Evolutionary conservation across 257 asterid genomes (phyloP), one percentile per base, ranked within the genome.

Genomic region (Nicotiana noctiflora): DNA sequence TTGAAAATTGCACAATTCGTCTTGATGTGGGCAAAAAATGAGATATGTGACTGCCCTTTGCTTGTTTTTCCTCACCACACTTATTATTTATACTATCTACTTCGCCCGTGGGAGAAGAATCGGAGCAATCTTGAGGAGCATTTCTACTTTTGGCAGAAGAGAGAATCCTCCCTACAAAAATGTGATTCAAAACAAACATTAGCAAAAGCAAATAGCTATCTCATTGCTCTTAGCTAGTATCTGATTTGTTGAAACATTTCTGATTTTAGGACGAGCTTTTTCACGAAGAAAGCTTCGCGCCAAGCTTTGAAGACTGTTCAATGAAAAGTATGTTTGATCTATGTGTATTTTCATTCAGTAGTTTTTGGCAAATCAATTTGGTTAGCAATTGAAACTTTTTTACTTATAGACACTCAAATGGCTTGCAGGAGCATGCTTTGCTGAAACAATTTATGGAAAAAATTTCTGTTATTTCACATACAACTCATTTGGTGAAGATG

Each of bases 1-100:
- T 93, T 44, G 99, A 93, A 80, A 95, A 95, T 82, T 95, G 99
- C 84, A 93, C 97, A 27, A 95, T 95, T 87, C 99, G 87, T 84
- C 99, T 89, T 21, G 99, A 95, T 34, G 99, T 95, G 56, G 97
- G 99, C 72, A 95, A 87, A 88, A 95, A 95, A 84, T 92, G 95
- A 64, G 99, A 94, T 68, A 85, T 29, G 9, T 88, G 97, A 25
- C 89, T 87, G 76, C 84, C 86, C 72, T 86, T 92, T 27, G 86
- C 80, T 46, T 23, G 79, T 64, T 86, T 64, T 63, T 82, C 88
- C 75, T 80, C 80, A 49, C 56, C 18, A 23, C 82, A 72, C 21
- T 59, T 64, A 66, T 77, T 78, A 56, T 79, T 86, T 83, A 79
- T 83, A 85, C 67, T 81, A 68, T 83, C 92, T 29, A n/a, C 62